Conservation (phyloP, 208 protist species). For the Porcisia deanei region DNA sequence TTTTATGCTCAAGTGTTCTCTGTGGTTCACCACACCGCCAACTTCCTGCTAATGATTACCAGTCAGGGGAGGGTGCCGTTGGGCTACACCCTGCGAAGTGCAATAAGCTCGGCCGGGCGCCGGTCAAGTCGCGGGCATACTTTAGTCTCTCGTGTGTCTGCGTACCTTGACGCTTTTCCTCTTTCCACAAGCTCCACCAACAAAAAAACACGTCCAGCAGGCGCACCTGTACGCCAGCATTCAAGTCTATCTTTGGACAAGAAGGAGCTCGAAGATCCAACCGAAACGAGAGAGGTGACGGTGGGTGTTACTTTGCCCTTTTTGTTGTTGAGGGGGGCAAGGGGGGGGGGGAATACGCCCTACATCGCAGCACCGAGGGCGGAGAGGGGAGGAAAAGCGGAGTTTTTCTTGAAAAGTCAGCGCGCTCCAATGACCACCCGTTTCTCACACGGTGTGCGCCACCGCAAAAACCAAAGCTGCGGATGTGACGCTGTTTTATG, state of each 20-base stretch:
- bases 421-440: too few species aligned
- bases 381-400: too few species aligned
- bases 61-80: background rate
- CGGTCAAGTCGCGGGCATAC: background rate
- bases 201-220: background rate
- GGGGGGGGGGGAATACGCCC: too few species aligned
- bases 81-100: background rate
- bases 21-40: constrained; percentile 68
- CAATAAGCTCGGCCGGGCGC: background rate
- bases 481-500: too few species aligned
- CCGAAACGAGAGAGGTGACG: background rate
- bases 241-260: background rate
- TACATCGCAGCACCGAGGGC: too few species aligned
- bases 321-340: too few species aligned
- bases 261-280: background rate
- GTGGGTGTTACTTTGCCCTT: too few species aligned
- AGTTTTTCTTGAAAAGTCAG: too few species aligned
- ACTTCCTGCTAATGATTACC: background rate
- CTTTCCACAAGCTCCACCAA: background rate
- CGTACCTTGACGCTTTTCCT: background rate
- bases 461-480: too few species aligned
- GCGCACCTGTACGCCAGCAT: background rate
- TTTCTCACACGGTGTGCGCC: too few species aligned
- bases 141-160: background rate
- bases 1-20: constrained; percentile 90